Percentiles rank a stretch among this genome's conserved stretches.
Evolutionary conservation across 805 yeast species (phyloP).

Genomic region (Sugiyamaella smithiae): DNA sequence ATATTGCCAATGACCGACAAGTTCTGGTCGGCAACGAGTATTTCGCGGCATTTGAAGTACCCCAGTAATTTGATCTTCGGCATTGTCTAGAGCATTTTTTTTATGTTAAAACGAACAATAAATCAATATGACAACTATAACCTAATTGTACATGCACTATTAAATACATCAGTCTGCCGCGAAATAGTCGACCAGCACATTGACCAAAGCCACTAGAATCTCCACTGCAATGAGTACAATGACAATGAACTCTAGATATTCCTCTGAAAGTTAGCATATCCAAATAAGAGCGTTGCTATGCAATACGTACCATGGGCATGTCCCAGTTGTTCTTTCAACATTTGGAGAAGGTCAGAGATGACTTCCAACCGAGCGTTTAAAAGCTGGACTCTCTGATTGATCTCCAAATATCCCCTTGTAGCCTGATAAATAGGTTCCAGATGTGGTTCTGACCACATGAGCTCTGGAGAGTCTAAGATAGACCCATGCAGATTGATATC

Average conservation of each 20-base stretch:
- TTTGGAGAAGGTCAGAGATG: slow-evolving; percentile 85
- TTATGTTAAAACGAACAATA: too few relatives aligned
- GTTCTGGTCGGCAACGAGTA: slow-evolving; percentile 26
- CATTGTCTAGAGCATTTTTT: too few relatives aligned
- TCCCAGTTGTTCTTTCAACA: slow-evolving; percentile 95
- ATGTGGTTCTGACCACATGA: slow-evolving; percentile 99
- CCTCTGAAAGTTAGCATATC: neutral
- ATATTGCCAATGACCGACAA: slow-evolving; percentile 24
- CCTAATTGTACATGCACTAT: neutral
- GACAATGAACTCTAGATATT: slow-evolving; percentile 48
- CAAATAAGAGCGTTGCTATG: slow-evolving; percentile 66
- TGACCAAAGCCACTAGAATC: slow-evolving; percentile 81
- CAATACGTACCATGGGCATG: slow-evolving; percentile 58
- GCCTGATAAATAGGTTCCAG: slow-evolving; percentile 97
- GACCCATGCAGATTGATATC: slow-evolving; percentile 43
- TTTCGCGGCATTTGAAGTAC: slow-evolving; percentile 10
- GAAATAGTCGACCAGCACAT: slow-evolving; percentile 48
- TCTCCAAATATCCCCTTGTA: slow-evolving; percentile 91
- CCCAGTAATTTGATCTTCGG: too few relatives aligned
- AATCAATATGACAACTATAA: too few relatives aligned
- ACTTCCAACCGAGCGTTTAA: slow-evolving; percentile 92
- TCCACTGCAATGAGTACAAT: slow-evolving; percentile 89
- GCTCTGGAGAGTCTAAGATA: slow-evolving; percentile 92
- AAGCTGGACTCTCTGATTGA: slow-evolving; percentile 87
- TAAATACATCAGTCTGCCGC: slow-evolving; percentile 22